A percentile compares a stretch with the other conserved stretches of the same genome.
phyloP scores from a whole-genome alignment of 2,329 filamentous ascomycete species.

The Westerdykella ornata region DNA sequence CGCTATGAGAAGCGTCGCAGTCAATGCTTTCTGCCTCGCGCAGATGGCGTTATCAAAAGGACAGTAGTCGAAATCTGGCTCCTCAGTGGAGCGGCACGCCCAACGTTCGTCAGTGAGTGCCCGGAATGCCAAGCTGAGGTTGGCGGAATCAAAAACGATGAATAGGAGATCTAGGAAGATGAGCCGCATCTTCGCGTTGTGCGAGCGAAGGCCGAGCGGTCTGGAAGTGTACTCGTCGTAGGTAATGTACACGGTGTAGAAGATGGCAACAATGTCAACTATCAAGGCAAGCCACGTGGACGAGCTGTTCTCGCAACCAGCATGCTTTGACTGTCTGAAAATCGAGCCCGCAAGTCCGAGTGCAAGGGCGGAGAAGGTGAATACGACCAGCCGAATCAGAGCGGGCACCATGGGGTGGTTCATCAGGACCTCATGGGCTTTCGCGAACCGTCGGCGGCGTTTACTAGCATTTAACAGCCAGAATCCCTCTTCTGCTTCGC shows the following conservation, averaged over 20 bases:
- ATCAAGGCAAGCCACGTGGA: constrained; percentile 84
- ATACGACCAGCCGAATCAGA: constrained; percentile 71
- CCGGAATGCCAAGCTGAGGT: constrained; percentile 82
- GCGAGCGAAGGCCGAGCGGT: constrained; percentile 77
- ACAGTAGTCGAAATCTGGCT: constrained; percentile 8
- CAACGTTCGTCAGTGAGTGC: constrained; percentile 61
- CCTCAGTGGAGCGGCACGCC: constrained; percentile 35
- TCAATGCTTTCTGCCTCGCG: constrained; percentile 61
- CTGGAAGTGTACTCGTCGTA: constrained; percentile 95
- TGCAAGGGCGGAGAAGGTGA: constrained; percentile 74
- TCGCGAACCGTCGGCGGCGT: constrained; percentile 50
- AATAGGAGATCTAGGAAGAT: constrained; percentile 92
- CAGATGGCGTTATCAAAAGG: constrained; percentile 46
- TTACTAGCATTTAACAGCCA: constrained; percentile 44
- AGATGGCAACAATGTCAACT: constrained; percentile 79
- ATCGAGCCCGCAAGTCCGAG: constrained; percentile 73
- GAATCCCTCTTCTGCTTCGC: constrained; percentile 44
- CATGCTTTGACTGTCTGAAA: constrained; percentile 45
- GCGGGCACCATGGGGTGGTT: constrained; percentile 81
- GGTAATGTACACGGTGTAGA: constrained; percentile 89
- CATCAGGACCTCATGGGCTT: constrained; percentile 62
- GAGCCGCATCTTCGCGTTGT: constrained; percentile 78
- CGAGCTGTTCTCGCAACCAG: constrained; percentile 39
- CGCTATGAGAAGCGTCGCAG: constrained; percentile 71
- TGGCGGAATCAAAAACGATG: constrained; percentile 94